Evolutionary conservation across 176 grass and related monocot genomes (phyloP).

Genomic region (Tillandsia fasciculata): DNA sequence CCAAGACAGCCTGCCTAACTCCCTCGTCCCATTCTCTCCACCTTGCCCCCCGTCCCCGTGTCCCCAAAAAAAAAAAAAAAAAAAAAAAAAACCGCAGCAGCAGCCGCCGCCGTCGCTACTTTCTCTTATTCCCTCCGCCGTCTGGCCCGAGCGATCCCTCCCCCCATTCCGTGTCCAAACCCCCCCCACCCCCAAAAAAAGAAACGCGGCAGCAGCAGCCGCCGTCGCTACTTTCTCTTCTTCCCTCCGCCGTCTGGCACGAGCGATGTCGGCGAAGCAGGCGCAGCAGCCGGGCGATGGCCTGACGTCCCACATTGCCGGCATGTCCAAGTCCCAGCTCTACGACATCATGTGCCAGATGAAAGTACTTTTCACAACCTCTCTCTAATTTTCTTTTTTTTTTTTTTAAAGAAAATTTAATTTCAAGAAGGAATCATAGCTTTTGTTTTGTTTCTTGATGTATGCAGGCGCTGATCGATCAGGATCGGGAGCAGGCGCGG

Average conservation of each 20-base stretch:
- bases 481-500: conserved; percentile 74
- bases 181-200: no score
- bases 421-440: no score
- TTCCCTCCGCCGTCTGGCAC: not conserved
- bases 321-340: conserved; percentile 68
- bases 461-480: conserved; percentile 55
- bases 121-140: no score
- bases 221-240: not conserved
- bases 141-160: no score
- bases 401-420: conserved; percentile 3
- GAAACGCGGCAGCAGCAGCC: not conserved
- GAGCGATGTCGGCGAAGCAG: conserved; percentile 51
- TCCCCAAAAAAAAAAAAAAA: no score
- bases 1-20: no score
- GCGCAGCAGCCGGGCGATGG: conserved; percentile 32
- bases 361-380: conserved; percentile 36
- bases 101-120: no score
- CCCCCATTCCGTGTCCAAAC: no score
- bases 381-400: not conserved
- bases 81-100: no score
- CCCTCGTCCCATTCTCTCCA: no score
- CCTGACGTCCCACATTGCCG: conserved; percentile 50
- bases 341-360: conserved; percentile 87
- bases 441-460: not conserved
- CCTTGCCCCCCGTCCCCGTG: no score